phyloP scores from a whole-genome alignment of 306 rosid species.

The Acacia acuminata region DNA sequence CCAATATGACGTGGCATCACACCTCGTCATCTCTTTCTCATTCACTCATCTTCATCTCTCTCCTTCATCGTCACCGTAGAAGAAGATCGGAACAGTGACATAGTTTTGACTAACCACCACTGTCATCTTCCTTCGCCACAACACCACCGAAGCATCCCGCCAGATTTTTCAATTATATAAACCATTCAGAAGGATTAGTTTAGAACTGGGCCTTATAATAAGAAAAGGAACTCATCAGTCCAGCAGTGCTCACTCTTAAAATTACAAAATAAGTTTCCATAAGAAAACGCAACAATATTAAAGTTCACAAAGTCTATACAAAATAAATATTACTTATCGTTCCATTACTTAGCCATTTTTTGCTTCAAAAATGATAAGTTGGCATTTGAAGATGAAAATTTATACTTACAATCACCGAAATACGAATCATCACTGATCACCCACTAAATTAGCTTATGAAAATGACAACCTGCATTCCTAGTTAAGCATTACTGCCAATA shows the following conservation, averaged over 20 bases:
- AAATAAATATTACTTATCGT: neutral
- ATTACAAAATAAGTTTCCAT: constrained; percentile 21
- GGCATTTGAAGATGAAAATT: neutral
- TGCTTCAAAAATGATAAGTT: neutral
- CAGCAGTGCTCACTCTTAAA: neutral
- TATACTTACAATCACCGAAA: neutral
- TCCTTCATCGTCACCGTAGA: no score
- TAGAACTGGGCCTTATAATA: neutral
- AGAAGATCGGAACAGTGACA: no score
- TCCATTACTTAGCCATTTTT: neutral
- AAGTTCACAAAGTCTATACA: neutral
- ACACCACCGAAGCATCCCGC: no score
- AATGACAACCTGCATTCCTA: neutral
- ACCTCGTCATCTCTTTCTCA: no score
- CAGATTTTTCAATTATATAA: no score
- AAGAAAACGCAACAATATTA: neutral
- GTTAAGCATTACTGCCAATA: neutral
- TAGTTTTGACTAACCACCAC: no score
- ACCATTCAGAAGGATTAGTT: neutral
- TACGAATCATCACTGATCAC: neutral
- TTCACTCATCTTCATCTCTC: no score
- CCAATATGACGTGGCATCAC: no score
- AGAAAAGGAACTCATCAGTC: no score
- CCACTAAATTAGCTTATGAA: neutral
- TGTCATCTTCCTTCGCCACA: no score